phyloP scores from a whole-genome alignment of 108 stramenopile genomes.

The Skeletonema tropicum region DNA sequence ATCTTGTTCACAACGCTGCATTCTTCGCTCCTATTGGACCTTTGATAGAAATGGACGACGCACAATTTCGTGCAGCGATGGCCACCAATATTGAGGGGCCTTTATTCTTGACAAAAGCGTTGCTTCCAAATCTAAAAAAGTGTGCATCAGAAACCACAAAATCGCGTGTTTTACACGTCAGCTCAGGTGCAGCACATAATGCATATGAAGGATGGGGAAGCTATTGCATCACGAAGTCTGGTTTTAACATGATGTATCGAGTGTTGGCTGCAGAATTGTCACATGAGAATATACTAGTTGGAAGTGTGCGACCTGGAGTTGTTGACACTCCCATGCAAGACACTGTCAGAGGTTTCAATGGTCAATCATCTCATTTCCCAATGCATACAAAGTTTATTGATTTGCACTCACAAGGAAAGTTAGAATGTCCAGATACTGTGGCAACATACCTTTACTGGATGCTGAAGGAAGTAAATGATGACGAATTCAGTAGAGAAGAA shows the following conservation, averaged over 20 bases:
- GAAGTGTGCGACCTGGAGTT: conserved; percentile 67
- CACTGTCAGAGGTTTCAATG: conserved; percentile 52
- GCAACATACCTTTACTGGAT: conserved; percentile 43
- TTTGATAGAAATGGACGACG: conserved; percentile 37
- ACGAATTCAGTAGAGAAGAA: conserved; percentile 35
- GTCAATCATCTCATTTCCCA: conserved; percentile 44
- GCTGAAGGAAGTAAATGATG: conserved; percentile 35
- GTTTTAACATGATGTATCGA: conserved; percentile 67
- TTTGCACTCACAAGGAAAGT: conserved; percentile 24
- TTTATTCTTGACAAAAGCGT: conserved; percentile 60
- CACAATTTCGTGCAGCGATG: conserved; percentile 42
- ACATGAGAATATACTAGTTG: conserved; percentile 47
- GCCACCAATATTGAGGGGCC: conserved; percentile 59
- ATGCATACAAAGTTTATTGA: conserved; percentile 42
- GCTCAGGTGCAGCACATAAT: conserved; percentile 58
- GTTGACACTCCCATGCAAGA: conserved; percentile 82
- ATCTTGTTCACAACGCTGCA: conserved; percentile 71
- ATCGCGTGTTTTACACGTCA: conserved; percentile 56
- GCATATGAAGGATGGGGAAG: conserved; percentile 70
- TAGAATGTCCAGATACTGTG: conserved; percentile 35
- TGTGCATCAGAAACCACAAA: conserved; percentile 26
- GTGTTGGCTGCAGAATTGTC: conserved; percentile 50
- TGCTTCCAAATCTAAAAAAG: conserved; percentile 54
- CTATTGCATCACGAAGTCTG: conserved; percentile 72
- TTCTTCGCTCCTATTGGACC: conserved; percentile 62